These are phyloP conservation scores for Suillus subluteus DNA, from an alignment of 768 basidiomycete species.

Conservation along the genomic window DNA sequence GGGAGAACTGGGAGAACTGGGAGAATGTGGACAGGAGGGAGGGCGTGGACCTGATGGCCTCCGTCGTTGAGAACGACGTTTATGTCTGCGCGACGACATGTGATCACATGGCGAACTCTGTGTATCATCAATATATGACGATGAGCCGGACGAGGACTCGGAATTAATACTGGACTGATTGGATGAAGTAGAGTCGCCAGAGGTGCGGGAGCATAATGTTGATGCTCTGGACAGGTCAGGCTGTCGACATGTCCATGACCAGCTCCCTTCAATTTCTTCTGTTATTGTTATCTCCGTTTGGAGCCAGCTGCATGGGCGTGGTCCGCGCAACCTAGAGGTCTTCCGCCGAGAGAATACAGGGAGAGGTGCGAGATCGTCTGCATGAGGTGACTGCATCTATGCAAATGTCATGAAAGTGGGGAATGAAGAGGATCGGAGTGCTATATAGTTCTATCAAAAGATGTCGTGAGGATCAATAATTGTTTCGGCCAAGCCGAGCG, in stretches of 20 bases:
- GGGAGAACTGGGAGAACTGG: neutral
- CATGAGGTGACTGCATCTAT: constrained; percentile 7
- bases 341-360: constrained; percentile 14
- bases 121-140: constrained; percentile 11
- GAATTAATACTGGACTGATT: constrained; percentile 15
- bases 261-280: constrained; percentile 8
- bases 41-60: constrained; percentile 33
- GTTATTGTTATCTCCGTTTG: neutral
- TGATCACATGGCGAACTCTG: constrained; percentile 12
- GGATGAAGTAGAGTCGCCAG: constrained; percentile 19
- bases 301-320: constrained; percentile 32
- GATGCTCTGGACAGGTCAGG: constrained; percentile 19
- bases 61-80: constrained; percentile 18
- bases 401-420: neutral
- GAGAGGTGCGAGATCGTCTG: constrained; percentile 20
- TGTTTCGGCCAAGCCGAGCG: neutral
- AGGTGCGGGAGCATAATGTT: constrained; percentile 21
- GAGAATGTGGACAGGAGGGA: constrained; percentile 16
- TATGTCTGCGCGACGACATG: neutral
- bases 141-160: constrained; percentile 17
- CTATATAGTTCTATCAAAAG: constrained; percentile 6
- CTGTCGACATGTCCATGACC: constrained; percentile 22
- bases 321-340: constrained; percentile 28
- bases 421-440: neutral
- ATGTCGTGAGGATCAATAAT: constrained; percentile 12